Evolutionary conservation across 768 basidiomycete species (phyloP), one percentile per base, ranked within the genome.

Genomic region (Guyanaporus albipodus): DNA sequence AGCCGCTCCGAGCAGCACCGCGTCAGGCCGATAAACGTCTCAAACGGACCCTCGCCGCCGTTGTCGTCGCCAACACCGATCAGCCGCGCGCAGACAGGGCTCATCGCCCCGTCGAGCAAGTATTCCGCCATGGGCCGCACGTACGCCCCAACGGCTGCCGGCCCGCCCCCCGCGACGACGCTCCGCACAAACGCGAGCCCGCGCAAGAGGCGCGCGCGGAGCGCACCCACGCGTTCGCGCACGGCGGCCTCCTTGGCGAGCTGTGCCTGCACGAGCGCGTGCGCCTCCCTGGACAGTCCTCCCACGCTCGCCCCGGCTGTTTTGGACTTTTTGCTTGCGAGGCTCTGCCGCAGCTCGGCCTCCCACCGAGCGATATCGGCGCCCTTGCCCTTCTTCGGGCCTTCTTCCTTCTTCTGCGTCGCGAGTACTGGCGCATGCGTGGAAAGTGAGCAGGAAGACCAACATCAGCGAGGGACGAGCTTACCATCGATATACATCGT

Each of bases 311-410:
- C 24, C 31, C 17, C 11, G 6, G 35, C 40, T 0, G 29, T 11
- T 76, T 63, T 59, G 44, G 34, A 27, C 41, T 89, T 91, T 71
- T 97, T 97, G 45, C 70, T 79, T 6, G 89, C 88, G 1, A 97
- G 72, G 0, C 85, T 81, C 55, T 88, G 84, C 9, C 93, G 80
- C n/a, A 95, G 72, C 50, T 99, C 94, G 22, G 84, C 86, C 51
- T 99, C 96, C 95, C 95, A 99, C 59, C 90, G 85, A 15, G 90
- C 86, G 12, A 95, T 87, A 28, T 90, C 91, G 6, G 87, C 81
- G 48, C 84, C 87, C 56, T 96, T 97, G 12, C 91, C 88, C 62
- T 94, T 95, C 53, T 68, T 75, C 4, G 67, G 67, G 38, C 59
- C 70, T 4, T 76, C 73, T 1, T 71, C 73, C 10, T 64, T 63